Base-by-base conservation (phyloP, 2,329 filamentous ascomycete species). In the Talaromyces sp. region DNA sequence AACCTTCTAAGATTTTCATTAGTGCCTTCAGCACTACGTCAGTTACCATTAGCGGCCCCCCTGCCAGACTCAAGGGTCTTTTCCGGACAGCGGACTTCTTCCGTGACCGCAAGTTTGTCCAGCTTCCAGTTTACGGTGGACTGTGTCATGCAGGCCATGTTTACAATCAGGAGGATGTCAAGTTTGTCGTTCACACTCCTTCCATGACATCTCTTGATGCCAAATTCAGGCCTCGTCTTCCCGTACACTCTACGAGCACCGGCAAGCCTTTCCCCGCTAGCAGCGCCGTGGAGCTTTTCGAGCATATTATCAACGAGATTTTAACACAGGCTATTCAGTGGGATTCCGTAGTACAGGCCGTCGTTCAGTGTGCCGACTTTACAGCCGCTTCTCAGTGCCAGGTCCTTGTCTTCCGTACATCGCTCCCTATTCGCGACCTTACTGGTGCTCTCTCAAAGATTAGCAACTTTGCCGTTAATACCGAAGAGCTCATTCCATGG, bases 61-160 rank as follows among this genome's bases (percentile, higher is more conserved):
- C 73, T 1, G 67, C 72, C 1, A 65, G 70, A 19, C 60, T 76
- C 0, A 70, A 70, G 61, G 45, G 41, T 3, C 31, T 72, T 11
- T 71, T 76, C 39, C 65, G 64, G 9, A 33, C 50, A 9, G 69
- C 71, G 0, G 66, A 71, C 10, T 63, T 67, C n/a, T 67, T 76
- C n/a, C 66, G 69, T 9, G 52, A 68, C 27, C 61, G 61, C 39
- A 70, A 69, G 22, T 69, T 67, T 56, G 58, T 69, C 3, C 47
- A 63, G 10, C 56, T 76, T 11, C 72, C 73, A 0, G 71, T 76
- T 0, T 73, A 72, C 58, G 69, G 69, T 0, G 74, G 74, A 6
- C 58, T 74, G 1, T 75, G 73, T 35, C 74, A 76, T 66, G 81
- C 84, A 16, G 78, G 73, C 60, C 80, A 82, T 45, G 78, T 81